Base-by-base conservation (phyloP, 352 stramenopile species). In the Phytophthora meadii region DNA sequence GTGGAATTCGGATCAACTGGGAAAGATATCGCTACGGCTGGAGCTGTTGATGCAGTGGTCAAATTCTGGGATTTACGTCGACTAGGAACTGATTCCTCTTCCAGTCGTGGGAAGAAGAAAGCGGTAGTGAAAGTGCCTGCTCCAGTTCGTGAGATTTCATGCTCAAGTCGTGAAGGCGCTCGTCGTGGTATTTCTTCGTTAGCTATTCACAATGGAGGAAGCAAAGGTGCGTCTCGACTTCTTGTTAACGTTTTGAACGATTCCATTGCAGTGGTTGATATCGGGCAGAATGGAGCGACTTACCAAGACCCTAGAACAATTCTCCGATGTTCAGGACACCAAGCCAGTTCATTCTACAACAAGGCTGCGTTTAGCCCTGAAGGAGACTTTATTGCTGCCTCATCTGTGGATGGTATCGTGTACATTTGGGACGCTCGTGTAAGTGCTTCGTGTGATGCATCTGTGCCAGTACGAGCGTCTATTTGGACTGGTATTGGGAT, bases 11-110 rank as follows among this genome's bases (percentile, higher is more conserved):
- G 67, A 14, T 56, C 54, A 10, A 61, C 61, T 25, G 76, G 68
- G 3, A 55, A 76, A 1, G 75, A 91, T 40, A 48, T 93, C 24
- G 68, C 82, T 45, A 87, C 84, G 2, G 79, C 80, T 15, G 84
- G 84, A 32, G 76, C 82, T 22, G 71, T 82, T 11, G 82, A 92
- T 72, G 70, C 77, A 17, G 67, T 83, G 2, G 72, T 92, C 45
- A 89, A 90, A 60, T 85, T 88, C 52, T 93, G 84, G 84, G 84
- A 93, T 60, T 12, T 91, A 14, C 77, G 84, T 19, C 57, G 66
- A 17, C 50, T 87, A 27, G 70, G 57, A 9, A 68, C 60, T 8
- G 11, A 30, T 25, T 65, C 45, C 28, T 44, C 58, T 51, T 40
- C 10, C 4, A 42, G 42, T 12, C 39, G 45, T 47, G 57, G 40